Evolutionary conservation across 164 flowering plant genomes (phyloP).

Genomic region (Berberis thunbergii): DNA sequence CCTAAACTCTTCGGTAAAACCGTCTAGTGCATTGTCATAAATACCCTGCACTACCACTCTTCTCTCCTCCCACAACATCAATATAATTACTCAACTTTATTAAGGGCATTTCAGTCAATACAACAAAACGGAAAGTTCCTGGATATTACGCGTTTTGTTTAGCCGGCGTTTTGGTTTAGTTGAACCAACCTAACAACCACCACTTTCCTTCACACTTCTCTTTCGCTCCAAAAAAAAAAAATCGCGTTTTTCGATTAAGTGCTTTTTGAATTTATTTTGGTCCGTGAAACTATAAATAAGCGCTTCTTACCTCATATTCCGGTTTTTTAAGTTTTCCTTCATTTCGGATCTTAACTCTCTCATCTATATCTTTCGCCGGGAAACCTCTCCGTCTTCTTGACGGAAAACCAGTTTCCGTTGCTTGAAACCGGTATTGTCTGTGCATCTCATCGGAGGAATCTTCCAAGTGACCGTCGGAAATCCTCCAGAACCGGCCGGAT

Average conservation of each 20-base stretch:
- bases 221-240: conserved; percentile 4
- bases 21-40: conserved; percentile 11
- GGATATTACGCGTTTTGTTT: conserved; percentile 35
- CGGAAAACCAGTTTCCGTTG: conserved; percentile 26
- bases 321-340: conserved; percentile 27
- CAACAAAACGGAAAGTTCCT: background rate
- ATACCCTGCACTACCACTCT: background rate
- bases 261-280: background rate
- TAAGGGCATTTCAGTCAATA: background rate
- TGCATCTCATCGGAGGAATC: background rate
- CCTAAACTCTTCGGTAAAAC: conserved; percentile 16
- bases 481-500: conserved; percentile 14
- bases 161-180: conserved; percentile 74
- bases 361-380: conserved; percentile 11
- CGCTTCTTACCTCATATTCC: conserved; percentile 26
- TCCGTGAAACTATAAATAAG: conserved; percentile 48
- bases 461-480: background rate
- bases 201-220: conserved; percentile 43
- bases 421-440: conserved; percentile 9
- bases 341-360: conserved; percentile 17
- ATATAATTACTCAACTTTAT: background rate
- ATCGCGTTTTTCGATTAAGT: background rate
- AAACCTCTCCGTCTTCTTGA: conserved; percentile 13
- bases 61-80: background rate
- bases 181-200: conserved; percentile 82